Conservation (phyloP, 2,329 filamentous ascomycete genomes). For the Colletotrichum gloeosporioides region DNA sequence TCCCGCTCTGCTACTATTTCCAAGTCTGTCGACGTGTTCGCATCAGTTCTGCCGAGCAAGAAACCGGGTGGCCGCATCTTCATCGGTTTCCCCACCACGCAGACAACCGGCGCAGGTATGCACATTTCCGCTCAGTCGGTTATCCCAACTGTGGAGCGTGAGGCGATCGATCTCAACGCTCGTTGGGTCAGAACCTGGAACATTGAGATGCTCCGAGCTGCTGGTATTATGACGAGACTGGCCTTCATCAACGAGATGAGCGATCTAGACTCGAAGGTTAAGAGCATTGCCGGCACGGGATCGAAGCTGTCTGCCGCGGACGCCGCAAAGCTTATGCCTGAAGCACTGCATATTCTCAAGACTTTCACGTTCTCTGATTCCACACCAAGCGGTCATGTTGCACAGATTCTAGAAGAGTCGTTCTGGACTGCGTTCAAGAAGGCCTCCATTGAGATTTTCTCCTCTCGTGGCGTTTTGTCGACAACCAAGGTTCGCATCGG, state of each 20-base stretch:
- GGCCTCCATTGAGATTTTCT: constrained; percentile 85
- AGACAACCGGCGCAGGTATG: constrained; percentile 92
- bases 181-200: constrained; percentile 97
- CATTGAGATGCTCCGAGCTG: constrained; percentile 86
- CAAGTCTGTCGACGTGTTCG: constrained; percentile 79
- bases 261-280: constrained; percentile 69
- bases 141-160: constrained; percentile 95
- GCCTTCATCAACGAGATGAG: constrained; percentile 89
- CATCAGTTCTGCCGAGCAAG: constrained; percentile 87
- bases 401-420: constrained; percentile 87
- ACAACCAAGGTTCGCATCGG: constrained; percentile 82
- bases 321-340: constrained; percentile 72
- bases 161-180: constrained; percentile 96
- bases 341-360: constrained; percentile 82
- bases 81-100: constrained; percentile 96
- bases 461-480: constrained; percentile 84
- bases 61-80: constrained; percentile 86
- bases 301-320: constrained; percentile 66
- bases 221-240: constrained; percentile 87
- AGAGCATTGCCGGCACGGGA: constrained; percentile 47
- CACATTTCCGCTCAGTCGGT: constrained; percentile 96
- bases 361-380: constrained; percentile 91
- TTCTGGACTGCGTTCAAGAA: constrained; percentile 93
- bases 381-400: constrained; percentile 84
- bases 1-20: constrained; percentile 53